Evolutionary conservation across 352 stramenopile genomes (phyloP), one percentile per base, ranked within the genome.

Genomic region (Phytophthora fragariae): DNA sequence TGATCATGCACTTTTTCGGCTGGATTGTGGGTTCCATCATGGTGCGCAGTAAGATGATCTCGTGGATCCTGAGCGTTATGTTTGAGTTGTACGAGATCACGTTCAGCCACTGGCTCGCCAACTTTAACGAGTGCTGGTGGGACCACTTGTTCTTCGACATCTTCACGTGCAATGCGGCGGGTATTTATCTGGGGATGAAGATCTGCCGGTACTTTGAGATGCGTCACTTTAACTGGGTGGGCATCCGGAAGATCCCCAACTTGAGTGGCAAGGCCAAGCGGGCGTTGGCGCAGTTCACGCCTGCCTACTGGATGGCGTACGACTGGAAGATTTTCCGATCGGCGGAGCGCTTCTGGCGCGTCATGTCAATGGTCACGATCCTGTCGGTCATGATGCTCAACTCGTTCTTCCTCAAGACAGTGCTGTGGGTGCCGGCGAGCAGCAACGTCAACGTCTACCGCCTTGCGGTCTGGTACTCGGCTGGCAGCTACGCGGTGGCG

Each of bases 101-200:
- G 64, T 97, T 97, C 76, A 85, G 92, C 65, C 92, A 97, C 80
- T 97, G 96, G 81, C 87, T 97, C 7, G 83, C 92, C 54, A 97
- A 98, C 79, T 98, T 98, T 72, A 94, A 98, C 70, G 95, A 98
- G 77, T 98, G 95, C 81, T 98, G 94, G 94, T 98, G 95, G 95
- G 95, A 98, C 76, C 92, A 97, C 59, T 57, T 98, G 33, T 93
- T 98, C 62, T 86, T 98, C 55, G 95, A 98, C 69, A 91, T 98
- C 50, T 92, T 98, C 77, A 94, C 92, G 50, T 98, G 94, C 85
- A 98, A 98, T 67, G 84, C 97, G 1, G 83, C 96, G 15, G 95
- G 95, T 59, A 98, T 98, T 64, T 96, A 92, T 79, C 59, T 96
- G 33, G 90, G 90, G 41, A 95, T 96, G 85, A 90, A 92, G 69